These are phyloP conservation scores for Kodamaea kakaduensis DNA, from an alignment of 805 yeast species.

Conservation along the genomic window DNA sequence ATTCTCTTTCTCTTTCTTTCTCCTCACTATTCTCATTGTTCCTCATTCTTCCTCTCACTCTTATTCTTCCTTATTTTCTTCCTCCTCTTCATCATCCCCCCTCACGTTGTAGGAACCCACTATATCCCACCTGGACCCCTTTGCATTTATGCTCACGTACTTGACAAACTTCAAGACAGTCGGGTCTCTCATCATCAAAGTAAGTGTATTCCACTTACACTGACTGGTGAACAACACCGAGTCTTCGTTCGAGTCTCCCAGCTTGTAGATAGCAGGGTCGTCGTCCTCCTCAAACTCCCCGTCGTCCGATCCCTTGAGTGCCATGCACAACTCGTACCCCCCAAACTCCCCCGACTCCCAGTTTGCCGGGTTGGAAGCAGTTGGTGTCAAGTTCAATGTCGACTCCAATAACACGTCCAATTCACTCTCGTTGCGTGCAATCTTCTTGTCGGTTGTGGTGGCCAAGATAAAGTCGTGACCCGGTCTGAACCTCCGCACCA, in stretches of 20 bases:
- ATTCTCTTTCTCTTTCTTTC: too few relatives aligned
- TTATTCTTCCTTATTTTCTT: too few relatives aligned
- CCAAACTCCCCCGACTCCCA: constrained; percentile 92
- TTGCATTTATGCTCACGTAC: constrained; percentile 83
- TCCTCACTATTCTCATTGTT: constrained; percentile 9
- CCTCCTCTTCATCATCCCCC: constrained; percentile 19
- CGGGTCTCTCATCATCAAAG: constrained; percentile 76
- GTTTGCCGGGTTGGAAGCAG: constrained; percentile 47
- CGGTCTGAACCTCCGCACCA: constrained; percentile 87
- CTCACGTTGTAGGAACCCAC: constrained; percentile 74
- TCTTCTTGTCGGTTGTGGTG: constrained; percentile 48
- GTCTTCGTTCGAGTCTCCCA: constrained; percentile 56
- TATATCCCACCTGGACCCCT: constrained; percentile 92
- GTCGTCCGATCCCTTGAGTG: constrained; percentile 45
- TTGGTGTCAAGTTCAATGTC: constrained; percentile 76
- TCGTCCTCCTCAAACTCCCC: constrained; percentile 49
- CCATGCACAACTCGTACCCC: constrained; percentile 91
- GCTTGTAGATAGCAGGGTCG: constrained; percentile 80
- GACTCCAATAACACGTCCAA: constrained; percentile 62
- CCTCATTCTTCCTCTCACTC: constrained; percentile 39
- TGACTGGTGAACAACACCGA: constrained; percentile 75
- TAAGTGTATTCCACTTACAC: constrained; percentile 79
- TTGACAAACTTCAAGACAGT: constrained; percentile 88
- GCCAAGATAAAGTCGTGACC: constrained; percentile 94
- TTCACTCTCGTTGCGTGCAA: constrained; percentile 35